Base-by-base conservation (phyloP, 768 basidiomycete genomes). In the Pleurotus djamor region DNA sequence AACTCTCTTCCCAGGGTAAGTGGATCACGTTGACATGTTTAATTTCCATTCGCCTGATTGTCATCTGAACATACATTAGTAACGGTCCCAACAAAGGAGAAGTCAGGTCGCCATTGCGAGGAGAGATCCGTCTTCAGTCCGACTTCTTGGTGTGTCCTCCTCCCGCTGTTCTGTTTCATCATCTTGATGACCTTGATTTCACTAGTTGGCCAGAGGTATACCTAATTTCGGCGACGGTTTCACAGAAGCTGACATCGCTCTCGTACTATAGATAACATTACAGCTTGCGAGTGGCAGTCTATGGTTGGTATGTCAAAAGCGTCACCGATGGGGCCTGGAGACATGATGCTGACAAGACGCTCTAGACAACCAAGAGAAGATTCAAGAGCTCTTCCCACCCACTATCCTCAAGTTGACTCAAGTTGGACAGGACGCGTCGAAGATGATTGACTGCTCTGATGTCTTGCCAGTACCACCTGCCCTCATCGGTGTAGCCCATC, bases 271-370 rank as follows among this genome's bases (percentile, higher is more conserved):
- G 78, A 82, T 67, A 60, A 72, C 4, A 69, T 76, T 41, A 83
- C 81, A n/a, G 73, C 78, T 13, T 82, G 81, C 70, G 63, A 64
- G 43, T 82, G 80, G 80, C 81, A 82, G 66, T 69, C 71, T 1
- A 72, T 76, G 60, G 76, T 74, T 34, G 70, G 73, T 76, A 43
- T 62, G 72, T 64, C 44, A 28, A 28, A 1, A 28, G 21, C 3
- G 21, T 3, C 21, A 28, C 21, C 21, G 3, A 28, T 28, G 1
- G 21, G 21, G 3, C 21, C 3, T 3, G 1, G 21, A 28, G n/a
- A 16, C 34, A 7, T 17, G 37, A 6, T 14, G 10, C 14, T 36
- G 34, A 51, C 34, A 33, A 33, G 6, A 3, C 34, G 44, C 9
- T 7, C 3, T 47, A 56, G 71, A 62, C 62, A 66, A 76, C 62